Evolutionary conservation across 2,329 filamentous ascomycete genomes (phyloP).

Genomic region (Trichoderma koningii): DNA sequence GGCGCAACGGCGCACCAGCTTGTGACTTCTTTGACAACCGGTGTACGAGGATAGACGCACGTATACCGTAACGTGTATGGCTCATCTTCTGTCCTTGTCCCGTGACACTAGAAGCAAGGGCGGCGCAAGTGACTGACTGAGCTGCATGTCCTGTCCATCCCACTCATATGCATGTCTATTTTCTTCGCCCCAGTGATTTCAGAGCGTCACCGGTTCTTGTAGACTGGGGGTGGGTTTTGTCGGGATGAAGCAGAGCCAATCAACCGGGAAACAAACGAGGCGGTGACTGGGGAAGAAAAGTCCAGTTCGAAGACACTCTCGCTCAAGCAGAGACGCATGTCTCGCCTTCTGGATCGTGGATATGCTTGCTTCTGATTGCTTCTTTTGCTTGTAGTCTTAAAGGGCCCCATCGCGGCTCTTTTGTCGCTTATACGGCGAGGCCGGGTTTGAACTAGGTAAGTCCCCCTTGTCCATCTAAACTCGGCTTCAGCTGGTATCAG

Average conservation of each 20-base stretch:
- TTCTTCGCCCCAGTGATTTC: constrained; percentile 15
- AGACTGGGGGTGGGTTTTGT: constrained; percentile 7
- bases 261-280: constrained; percentile 11
- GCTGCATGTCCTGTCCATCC: background rate
- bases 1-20: constrained; percentile 24
- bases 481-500: background rate
- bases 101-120: constrained; percentile 2
- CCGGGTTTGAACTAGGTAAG: background rate
- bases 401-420: background rate
- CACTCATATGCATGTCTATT: constrained; percentile 14
- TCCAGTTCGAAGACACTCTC: background rate
- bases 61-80: background rate
- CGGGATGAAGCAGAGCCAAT: constrained; percentile 25
- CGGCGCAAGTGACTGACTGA: constrained; percentile 10
- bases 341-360: background rate
- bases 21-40: constrained; percentile 23
- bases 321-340: background rate
- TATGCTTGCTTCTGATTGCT: background rate
- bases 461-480: background rate
- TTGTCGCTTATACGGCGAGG: constrained; percentile 6
- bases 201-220: constrained; percentile 2
- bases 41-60: background rate
- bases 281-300: constrained; percentile 10
- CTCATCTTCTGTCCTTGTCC: no score
- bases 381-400: background rate